These are phyloP conservation scores for Pholiota conissans DNA, from an alignment of 768 basidiomycete species.

Conservation along the genomic window DNA sequence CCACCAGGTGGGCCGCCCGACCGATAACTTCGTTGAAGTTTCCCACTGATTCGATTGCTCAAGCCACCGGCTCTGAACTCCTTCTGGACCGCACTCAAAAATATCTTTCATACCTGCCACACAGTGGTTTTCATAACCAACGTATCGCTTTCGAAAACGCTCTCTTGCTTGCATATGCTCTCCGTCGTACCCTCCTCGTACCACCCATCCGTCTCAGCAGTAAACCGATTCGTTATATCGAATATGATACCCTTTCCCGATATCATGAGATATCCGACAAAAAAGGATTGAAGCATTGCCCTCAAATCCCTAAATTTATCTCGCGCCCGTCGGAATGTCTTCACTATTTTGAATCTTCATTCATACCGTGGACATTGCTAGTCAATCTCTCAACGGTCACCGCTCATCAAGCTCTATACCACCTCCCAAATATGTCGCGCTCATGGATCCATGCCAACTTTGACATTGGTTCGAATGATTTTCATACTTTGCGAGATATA, in stretches of 20 bases:
- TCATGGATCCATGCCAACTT: constrained; percentile 47
- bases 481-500: constrained; percentile 50
- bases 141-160: constrained; percentile 87
- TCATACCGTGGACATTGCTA: constrained; percentile 71
- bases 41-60: constrained; percentile 29
- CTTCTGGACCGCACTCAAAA: constrained; percentile 24
- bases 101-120: constrained; percentile 77
- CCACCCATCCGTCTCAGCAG: constrained; percentile 73
- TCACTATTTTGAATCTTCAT: constrained; percentile 60
- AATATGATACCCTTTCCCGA: constrained; percentile 48
- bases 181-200: constrained; percentile 77
- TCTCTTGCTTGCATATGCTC: constrained; percentile 62
- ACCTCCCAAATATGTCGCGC: constrained; percentile 50
- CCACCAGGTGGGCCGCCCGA: constrained; percentile 53
- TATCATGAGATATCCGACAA: constrained; percentile 51
- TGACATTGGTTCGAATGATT: constrained; percentile 36
- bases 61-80: constrained; percentile 24
- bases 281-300: constrained; percentile 53
- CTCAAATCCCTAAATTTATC: constrained; percentile 30
- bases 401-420: constrained; percentile 40
- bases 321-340: constrained; percentile 55
- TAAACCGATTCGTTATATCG: constrained; percentile 59
- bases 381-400: constrained; percentile 49
- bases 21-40: constrained; percentile 14
- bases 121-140: constrained; percentile 86